Conservation (phyloP, 2,329 filamentous ascomycete species). For the Alternaria infectoria region DNA sequence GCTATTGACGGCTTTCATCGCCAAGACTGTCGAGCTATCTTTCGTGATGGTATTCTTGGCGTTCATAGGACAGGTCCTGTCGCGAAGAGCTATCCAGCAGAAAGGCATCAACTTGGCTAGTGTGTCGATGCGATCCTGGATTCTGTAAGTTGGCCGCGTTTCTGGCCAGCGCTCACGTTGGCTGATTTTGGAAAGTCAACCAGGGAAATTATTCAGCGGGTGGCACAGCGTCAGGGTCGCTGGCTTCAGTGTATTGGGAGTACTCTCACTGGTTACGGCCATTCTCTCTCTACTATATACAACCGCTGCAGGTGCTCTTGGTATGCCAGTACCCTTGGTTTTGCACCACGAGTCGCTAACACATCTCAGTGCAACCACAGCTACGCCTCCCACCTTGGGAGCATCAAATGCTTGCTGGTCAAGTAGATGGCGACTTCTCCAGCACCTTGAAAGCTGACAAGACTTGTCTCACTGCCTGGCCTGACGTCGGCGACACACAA, state of each 20-base stretch:
- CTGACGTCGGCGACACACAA: conserved; percentile 5
- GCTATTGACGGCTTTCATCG: conserved; percentile 67
- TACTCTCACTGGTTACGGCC: conserved; percentile 57
- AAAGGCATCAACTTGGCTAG: conserved; percentile 7
- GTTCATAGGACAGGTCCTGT: conserved; percentile 71
- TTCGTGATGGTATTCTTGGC: conserved; percentile 77
- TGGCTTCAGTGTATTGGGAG: conserved; percentile 65
- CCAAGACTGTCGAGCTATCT: conserved; percentile 75
- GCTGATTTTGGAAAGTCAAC: conserved; percentile 42
- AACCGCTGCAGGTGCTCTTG: conserved; percentile 11
- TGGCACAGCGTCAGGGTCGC: conserved; percentile 68
- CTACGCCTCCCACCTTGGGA: conserved; percentile 9
- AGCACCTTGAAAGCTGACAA: neutral
- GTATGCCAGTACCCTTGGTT: neutral
- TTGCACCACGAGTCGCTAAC: neutral
- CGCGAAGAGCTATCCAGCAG: conserved; percentile 6
- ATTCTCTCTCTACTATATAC: conserved; percentile 8
- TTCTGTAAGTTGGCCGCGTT: conserved; percentile 1
- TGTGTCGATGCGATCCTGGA: conserved; percentile 11
- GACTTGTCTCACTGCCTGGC: conserved; percentile 7
- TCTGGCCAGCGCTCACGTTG: neutral
- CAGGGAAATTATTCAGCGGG: conserved; percentile 72
- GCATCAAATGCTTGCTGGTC: neutral
- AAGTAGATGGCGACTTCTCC: conserved; percentile 9
- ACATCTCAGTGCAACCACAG: conserved; percentile 5